These are phyloP conservation scores for Cutaneotrichosporon curvatum DNA, from an alignment of 1,284 basidiomycete genomes.

Conservation along the genomic window DNA sequence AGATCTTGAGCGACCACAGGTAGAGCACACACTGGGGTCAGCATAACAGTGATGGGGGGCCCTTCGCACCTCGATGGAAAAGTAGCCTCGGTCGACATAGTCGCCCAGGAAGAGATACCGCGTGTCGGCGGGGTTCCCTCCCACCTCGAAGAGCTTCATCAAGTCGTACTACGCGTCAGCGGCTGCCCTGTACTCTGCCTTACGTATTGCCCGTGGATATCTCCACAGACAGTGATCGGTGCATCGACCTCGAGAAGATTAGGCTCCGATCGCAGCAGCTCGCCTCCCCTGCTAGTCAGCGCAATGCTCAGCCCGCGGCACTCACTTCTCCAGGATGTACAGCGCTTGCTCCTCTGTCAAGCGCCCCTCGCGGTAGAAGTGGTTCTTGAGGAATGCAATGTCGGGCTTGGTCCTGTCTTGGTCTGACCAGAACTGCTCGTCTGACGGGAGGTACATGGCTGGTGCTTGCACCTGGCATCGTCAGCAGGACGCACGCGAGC, in stretches of 20 bases:
- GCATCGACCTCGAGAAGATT: conserved; percentile 88
- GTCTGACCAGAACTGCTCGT: conserved; percentile 85
- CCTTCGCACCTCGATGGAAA: conserved; percentile 73
- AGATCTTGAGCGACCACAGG: conserved; percentile 86
- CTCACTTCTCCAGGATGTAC: conserved; percentile 68
- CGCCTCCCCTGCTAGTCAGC: conserved; percentile 52
- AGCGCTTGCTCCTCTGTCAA: conserved; percentile 83
- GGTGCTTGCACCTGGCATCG: conserved; percentile 76
- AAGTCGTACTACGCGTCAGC: conserved; percentile 72
- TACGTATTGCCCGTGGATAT: conserved; percentile 96
- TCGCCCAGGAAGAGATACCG: conserved; percentile 95
- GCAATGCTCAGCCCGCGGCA: background rate
- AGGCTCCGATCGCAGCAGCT: conserved; percentile 69
- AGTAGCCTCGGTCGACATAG: conserved; percentile 95
- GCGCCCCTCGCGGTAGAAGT: conserved; percentile 94
- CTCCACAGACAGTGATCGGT: conserved; percentile 91
- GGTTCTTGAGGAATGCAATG: conserved; percentile 95
- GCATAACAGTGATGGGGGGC: background rate
- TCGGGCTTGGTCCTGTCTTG: conserved; percentile 83
- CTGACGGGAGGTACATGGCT: conserved; percentile 83
- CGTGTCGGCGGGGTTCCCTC: conserved; percentile 82
- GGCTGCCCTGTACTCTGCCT: background rate
- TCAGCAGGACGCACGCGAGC: no score
- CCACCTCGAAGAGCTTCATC: conserved; percentile 97
- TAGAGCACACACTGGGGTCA: conserved; percentile 72